Base-by-base conservation (phyloP, 768 basidiomycete species). In the Dentipellis sp. region DNA sequence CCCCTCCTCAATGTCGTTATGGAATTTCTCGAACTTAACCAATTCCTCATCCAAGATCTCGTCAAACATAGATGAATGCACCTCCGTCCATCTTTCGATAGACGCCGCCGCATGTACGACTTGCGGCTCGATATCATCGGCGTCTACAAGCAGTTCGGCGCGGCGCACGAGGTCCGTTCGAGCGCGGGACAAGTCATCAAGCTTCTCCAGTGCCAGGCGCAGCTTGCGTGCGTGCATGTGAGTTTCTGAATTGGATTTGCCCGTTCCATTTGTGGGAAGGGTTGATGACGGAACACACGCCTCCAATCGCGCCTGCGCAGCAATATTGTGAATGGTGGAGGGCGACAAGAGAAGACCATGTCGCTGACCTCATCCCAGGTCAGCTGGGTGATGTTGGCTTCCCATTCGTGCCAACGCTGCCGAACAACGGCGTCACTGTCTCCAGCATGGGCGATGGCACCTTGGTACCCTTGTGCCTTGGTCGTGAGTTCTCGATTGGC, bases 391-490 rank as follows among this genome's bases (percentile, higher is more conserved):
- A 99, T 84, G 47, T 76, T 77, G 12, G 76, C 74, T 63, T 88
- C 86, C 92, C 92, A 95, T 63, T 94, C 82, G 39, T 84, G 84
- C 89, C 91, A 97, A 68, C 97, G 94, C 58, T 78, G 73, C 17
- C 84, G 72, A 1, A 97, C 88, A 2, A 80, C 73, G 34, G 77
- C 81, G 64, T 98, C 93, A 64, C 90, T 92, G 35, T 77, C 78
- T 0, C 73, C 71, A 0, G 94, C 95, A 57, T 87, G 79, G 0
- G 72, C 73, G 3, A 98, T 74, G 16, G 92, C 83, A n/a, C 64
- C 72, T 11, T 84, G 78, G 64, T 93, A 94, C 52, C 83, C 78
- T 58, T 78, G 73, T 16, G 84, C 85, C 63, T 88, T 88, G 54
- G 77, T 75, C 16, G 84, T 77, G 6, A 95, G 75, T 29, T 88